Percentiles rank a stretch among this genome's conserved stretches.
Conservation (phyloP, 495 filamentous ascomycete genomes). For the Cercophora scortea region DNA sequence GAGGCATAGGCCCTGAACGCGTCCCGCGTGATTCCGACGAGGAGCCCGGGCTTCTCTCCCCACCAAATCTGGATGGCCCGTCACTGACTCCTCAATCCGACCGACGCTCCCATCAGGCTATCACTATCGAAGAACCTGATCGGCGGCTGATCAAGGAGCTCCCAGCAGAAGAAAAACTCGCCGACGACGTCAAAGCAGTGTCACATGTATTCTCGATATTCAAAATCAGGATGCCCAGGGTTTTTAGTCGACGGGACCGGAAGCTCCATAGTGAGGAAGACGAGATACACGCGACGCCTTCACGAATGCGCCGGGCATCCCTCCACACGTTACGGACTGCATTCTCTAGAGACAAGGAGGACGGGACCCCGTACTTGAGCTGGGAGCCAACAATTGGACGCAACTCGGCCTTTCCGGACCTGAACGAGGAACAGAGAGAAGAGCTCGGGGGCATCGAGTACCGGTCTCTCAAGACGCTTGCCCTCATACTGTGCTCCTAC, state of each 20-base stretch:
- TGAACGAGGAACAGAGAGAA: constrained; percentile 83
- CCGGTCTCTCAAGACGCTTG: constrained; percentile 77
- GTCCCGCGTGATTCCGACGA: constrained; percentile 42
- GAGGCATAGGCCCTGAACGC: constrained; percentile 59
- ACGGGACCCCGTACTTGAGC: constrained; percentile 76
- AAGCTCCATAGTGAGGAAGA: constrained; percentile 14
- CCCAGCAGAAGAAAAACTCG: constrained; percentile 19
- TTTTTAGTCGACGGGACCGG: constrained; percentile 8
- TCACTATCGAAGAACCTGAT: constrained; percentile 58
- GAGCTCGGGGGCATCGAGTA: constrained; percentile 95
- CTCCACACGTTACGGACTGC: constrained; percentile 23
- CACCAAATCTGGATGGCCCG: constrained; percentile 14
- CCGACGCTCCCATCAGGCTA: constrained; percentile 42
- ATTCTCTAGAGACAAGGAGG: constrained; percentile 34
- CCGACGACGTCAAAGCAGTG: constrained; percentile 27
- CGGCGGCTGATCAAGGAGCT: constrained; percentile 20
- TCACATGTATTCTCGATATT: constrained; percentile 24
- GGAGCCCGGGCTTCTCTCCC: constrained; percentile 10
- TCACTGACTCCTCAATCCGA: constrained; percentile 12
- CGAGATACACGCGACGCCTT: constrained; percentile 5
- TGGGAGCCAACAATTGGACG: constrained; percentile 87
- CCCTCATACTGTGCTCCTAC: constrained; percentile 67
- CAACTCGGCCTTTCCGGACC: constrained; percentile 83
- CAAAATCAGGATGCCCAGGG: constrained; percentile 25
- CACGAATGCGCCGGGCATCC: constrained; percentile 16